Evolutionary conservation across 108 stramenopile species (phyloP).

Genomic region (Skeletonema grethae): DNA sequence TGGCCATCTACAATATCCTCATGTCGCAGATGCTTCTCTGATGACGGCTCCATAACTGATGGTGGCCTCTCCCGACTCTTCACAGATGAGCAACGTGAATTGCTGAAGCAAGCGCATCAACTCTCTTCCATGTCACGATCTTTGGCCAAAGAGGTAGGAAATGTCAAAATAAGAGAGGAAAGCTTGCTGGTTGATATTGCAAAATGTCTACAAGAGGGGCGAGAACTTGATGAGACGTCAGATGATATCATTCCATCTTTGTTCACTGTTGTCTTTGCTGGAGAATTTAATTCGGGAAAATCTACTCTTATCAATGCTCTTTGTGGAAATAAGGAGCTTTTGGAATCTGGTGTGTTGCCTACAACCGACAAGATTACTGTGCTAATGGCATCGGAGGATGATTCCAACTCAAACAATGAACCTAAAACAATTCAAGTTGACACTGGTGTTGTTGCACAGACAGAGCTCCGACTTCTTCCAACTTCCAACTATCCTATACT

Average conservation of each 20-base stretch:
- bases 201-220: conserved; percentile 18
- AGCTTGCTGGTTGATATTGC: conserved; percentile 35
- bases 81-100: conserved; percentile 57
- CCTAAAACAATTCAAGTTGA: conserved; percentile 4
- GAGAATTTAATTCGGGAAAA: conserved; percentile 91
- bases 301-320: conserved; percentile 84
- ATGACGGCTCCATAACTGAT: background rate
- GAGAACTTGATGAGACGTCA: background rate
- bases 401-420: background rate
- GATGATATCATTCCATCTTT: conserved; percentile 24
- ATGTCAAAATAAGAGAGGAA: conserved; percentile 41
- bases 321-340: conserved; percentile 62
- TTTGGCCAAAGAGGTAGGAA: conserved; percentile 55
- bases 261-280: conserved; percentile 81
- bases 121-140: conserved; percentile 52
- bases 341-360: conserved; percentile 80
- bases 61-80: conserved; percentile 57
- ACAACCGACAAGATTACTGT: conserved; percentile 82
- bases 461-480: conserved; percentile 40
- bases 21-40: background rate
- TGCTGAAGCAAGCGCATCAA: conserved; percentile 56
- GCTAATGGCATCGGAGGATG: conserved; percentile 40
- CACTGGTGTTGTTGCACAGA: conserved; percentile 6
- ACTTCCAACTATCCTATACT: conserved; percentile 57
- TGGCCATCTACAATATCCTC: background rate